These are phyloP conservation scores for Sporodiniella umbellata DNA, from an alignment of 371 early-diverging fungal species.

Conservation along the genomic window DNA sequence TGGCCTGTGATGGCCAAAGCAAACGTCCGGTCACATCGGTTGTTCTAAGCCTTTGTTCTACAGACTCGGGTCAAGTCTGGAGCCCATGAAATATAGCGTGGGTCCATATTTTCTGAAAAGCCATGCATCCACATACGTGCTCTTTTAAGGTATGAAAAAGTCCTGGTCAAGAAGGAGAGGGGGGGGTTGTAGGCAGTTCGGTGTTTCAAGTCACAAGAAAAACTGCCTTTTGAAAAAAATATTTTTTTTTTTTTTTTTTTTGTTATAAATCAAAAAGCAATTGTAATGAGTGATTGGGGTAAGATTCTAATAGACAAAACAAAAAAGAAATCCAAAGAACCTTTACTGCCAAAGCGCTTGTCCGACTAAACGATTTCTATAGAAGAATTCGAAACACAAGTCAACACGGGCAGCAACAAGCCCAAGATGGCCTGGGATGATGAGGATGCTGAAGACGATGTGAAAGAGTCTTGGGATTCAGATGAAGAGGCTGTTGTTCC, in stretches of 20 bases:
- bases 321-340: neutral
- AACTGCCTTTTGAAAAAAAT: neutral
- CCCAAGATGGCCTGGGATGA: constrained; percentile 67
- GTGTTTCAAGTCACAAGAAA: neutral
- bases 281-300: constrained; percentile 72
- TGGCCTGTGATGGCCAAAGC: no score
- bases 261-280: neutral
- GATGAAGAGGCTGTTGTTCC: constrained; percentile 36
- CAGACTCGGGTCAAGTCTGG: no score
- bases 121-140: no score
- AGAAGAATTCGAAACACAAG: constrained; percentile 36
- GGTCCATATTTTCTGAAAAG: no score
- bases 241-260: neutral
- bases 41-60: no score
- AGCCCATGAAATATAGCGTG: no score
- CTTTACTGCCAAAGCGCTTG: neutral
- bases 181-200: no score
- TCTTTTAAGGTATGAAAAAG: no score
- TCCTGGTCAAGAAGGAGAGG: no score
- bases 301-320: constrained; percentile 19
- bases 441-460: constrained; percentile 73
- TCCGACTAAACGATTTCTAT: no score
- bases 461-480: constrained; percentile 73
- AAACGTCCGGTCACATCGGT: no score
- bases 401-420: constrained; percentile 43